These are phyloP conservation scores for Verticillium nonalfalfae DNA, from an alignment of 2,329 filamentous ascomycete species.

Conservation along the genomic window DNA sequence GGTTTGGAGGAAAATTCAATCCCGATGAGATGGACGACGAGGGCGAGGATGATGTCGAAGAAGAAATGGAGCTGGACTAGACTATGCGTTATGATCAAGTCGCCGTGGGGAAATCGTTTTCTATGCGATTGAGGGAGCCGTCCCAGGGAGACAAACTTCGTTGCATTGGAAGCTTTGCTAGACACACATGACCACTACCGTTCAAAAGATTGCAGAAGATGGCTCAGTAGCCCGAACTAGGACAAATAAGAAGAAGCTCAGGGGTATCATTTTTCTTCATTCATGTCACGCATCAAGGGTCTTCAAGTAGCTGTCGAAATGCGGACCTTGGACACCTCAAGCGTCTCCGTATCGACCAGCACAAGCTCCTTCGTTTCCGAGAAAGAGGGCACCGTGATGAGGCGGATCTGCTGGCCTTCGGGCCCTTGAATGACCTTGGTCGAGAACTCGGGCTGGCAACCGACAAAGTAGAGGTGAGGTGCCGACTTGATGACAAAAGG, in stretches of 20 bases:
- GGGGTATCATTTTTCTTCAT: conserved; percentile 2
- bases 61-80: neutral
- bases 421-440: conserved; percentile 63
- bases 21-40: no score
- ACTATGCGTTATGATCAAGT: neutral
- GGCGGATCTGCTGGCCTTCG: conserved; percentile 63
- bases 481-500: conserved; percentile 81
- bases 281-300: neutral
- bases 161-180: no score
- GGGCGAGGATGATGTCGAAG: neutral
- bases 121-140: no score
- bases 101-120: no score
- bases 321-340: conserved; percentile 69
- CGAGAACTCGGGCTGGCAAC: conserved; percentile 74
- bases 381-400: conserved; percentile 83
- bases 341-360: conserved; percentile 76
- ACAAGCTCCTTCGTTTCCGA: conserved; percentile 71
- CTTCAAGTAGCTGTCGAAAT: conserved; percentile 26
- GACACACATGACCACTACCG: no score
- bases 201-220: neutral
- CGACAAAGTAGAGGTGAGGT: conserved; percentile 87
- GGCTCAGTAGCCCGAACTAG: neutral
- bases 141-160: no score
- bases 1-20: neutral
- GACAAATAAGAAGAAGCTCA: neutral